Evolutionary conservation across 352 stramenopile genomes (phyloP).

Genomic region (Globisporangium cystogenes): DNA sequence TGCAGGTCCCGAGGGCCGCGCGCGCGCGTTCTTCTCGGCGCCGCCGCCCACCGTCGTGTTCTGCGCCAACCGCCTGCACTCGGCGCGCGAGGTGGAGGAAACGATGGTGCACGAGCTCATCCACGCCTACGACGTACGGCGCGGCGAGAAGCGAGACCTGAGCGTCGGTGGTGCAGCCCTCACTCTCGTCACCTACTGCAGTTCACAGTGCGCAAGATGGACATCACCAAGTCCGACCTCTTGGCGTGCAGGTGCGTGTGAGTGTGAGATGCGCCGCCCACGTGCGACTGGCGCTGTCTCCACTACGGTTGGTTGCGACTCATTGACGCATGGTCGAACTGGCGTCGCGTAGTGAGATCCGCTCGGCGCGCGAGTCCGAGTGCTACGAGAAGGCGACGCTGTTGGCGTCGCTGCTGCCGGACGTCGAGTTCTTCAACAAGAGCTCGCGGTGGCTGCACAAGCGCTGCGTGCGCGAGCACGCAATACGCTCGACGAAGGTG

Average conservation of each 20-base stretch:
- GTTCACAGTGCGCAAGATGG: conserved; percentile 83
- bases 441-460: conserved; percentile 54
- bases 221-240: conserved; percentile 75
- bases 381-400: conserved; percentile 73
- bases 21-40: conserved; percentile 79
- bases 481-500: conserved; percentile 68
- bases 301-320: too few species aligned
- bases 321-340: too few species aligned
- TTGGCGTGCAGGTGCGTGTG: conserved; percentile 75
- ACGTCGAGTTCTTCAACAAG: conserved; percentile 60
- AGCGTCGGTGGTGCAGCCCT: too few species aligned
- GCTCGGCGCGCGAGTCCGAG: conserved; percentile 75
- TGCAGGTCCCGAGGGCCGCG: conserved; percentile 62
- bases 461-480: conserved; percentile 70
- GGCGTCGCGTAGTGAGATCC: conserved; percentile 50
- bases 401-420: conserved; percentile 45
- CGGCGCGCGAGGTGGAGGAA: conserved; percentile 65
- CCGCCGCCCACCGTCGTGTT: conserved; percentile 78
- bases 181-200: conserved; percentile 8
- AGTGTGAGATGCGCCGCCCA: too few species aligned
- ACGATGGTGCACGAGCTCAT: conserved; percentile 85
- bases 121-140: conserved; percentile 73
- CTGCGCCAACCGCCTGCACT: conserved; percentile 75
- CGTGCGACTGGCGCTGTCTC: neutral
- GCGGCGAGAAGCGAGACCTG: too few species aligned